Evolutionary conservation across 2,329 filamentous ascomycete species (phyloP).

Genomic region (Epichloe glyceriae): DNA sequence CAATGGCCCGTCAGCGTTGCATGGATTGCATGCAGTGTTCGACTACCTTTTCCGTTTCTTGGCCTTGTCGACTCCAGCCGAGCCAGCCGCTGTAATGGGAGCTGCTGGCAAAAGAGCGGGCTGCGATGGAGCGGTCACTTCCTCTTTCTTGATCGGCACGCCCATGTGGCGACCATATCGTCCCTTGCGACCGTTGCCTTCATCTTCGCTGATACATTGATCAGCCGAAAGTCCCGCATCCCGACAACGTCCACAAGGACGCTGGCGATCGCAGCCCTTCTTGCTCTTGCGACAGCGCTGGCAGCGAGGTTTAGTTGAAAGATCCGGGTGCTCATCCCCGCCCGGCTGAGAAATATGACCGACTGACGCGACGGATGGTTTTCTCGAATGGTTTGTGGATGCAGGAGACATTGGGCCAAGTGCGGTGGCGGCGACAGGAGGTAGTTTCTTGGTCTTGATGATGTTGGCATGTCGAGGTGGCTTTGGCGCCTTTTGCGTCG

Average conservation of each 20-base stretch:
- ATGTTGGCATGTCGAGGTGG: conserved; percentile 23
- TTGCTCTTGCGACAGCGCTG: conserved; percentile 99
- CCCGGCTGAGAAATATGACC: conserved; percentile 39
- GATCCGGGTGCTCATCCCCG: conserved; percentile 78
- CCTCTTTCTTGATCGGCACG: conserved; percentile 48
- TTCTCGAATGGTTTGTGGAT: conserved; percentile 61
- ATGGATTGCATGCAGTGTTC: neutral
- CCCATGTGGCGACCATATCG: conserved; percentile 69
- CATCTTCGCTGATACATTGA: conserved; percentile 93
- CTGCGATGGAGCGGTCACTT: conserved; percentile 26
- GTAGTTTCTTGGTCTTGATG: conserved; percentile 40
- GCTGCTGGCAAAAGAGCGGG: conserved; percentile 30
- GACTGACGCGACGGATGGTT: conserved; percentile 57
- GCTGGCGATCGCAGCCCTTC: conserved; percentile 94
- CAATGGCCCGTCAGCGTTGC: neutral
- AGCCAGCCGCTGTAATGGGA: conserved; percentile 26
- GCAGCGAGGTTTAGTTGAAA: conserved; percentile 92
- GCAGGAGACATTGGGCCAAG: conserved; percentile 43
- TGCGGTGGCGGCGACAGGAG: conserved; percentile 10
- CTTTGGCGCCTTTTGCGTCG: conserved; percentile 30
- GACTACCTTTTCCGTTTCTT: conserved; percentile 49
- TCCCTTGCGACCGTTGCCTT: conserved; percentile 92
- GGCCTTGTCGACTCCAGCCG: conserved; percentile 34
- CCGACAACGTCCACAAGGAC: conserved; percentile 87
- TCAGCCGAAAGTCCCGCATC: conserved; percentile 90